Evolutionary conservation across 2,329 filamentous ascomycete genomes (phyloP).

Genomic region (Pseudogymnoascus sp.): DNA sequence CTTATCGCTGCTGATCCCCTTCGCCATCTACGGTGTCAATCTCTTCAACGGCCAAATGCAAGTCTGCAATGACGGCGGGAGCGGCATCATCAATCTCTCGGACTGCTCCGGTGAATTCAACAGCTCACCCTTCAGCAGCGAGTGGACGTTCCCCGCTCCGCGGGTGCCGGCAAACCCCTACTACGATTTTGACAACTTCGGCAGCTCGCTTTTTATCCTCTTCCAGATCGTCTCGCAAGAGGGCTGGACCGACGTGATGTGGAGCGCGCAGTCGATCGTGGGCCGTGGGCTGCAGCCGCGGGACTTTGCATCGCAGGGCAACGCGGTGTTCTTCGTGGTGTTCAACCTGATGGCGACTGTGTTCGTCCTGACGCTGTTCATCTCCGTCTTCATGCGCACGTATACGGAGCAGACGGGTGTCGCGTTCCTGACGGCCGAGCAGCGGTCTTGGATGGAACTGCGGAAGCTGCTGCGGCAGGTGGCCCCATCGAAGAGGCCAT

Average conservation of each 20-base stretch:
- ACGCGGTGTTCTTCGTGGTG: constrained; percentile 87
- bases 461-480: constrained; percentile 88
- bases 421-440: constrained; percentile 89
- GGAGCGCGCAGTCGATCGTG: constrained; percentile 73
- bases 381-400: constrained; percentile 99
- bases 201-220: constrained; percentile 86
- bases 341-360: constrained; percentile 96
- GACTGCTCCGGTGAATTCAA: constrained; percentile 82
- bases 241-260: constrained; percentile 94
- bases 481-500: constrained; percentile 86
- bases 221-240: constrained; percentile 99
- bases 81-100: constrained; percentile 50
- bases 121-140: constrained; percentile 61
- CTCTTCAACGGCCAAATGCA: constrained; percentile 80
- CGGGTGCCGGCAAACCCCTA: constrained; percentile 73
- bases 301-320: constrained; percentile 64
- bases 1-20: constrained; percentile 86
- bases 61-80: constrained; percentile 66
- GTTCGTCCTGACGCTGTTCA: constrained; percentile 93
- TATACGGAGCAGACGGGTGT: constrained; percentile 98
- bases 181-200: constrained; percentile 92
- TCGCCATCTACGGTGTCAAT: constrained; percentile 92
- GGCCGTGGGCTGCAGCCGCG: constrained; percentile 67
- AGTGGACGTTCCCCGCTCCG: constrained; percentile 78
- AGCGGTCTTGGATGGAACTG: constrained; percentile 92